Percentiles rank a stretch among this genome's conserved stretches.
Conservation (phyloP, 768 basidiomycete genomes). For the Crassisporium funariophilum region DNA sequence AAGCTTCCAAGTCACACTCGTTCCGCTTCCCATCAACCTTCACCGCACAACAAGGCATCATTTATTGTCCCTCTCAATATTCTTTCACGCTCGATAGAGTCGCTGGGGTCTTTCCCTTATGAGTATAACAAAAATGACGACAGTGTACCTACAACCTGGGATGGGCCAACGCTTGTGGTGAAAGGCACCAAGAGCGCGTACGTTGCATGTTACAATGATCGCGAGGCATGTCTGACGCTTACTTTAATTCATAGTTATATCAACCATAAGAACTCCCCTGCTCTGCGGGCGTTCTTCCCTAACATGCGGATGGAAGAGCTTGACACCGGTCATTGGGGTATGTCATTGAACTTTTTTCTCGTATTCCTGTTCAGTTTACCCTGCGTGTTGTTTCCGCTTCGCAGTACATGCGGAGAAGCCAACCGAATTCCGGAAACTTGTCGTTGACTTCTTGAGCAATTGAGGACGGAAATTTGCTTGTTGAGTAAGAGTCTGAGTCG, state of each 20-base stretch:
- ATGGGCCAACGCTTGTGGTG: slow-evolving; percentile 68
- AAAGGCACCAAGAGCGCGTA: slow-evolving; percentile 80
- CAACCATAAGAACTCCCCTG: slow-evolving; percentile 66
- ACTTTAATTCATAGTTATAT: slow-evolving; percentile 55
- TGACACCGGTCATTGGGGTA: slow-evolving; percentile 88
- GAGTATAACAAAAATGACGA: slow-evolving; percentile 19
- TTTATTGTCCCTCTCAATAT: slow-evolving; percentile 79
- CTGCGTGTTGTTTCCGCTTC: background rate
- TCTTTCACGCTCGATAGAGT: slow-evolving; percentile 57
- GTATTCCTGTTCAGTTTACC: background rate
- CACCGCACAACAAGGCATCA: slow-evolving; percentile 38
- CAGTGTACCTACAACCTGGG: slow-evolving; percentile 35
- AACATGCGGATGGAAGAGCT: slow-evolving; percentile 59
- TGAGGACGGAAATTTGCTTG: too few species aligned
- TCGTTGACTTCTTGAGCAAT: slow-evolving; percentile 30
- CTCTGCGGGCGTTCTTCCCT: slow-evolving; percentile 74
- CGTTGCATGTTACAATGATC: too few species aligned
- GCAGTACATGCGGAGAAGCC: slow-evolving; percentile 84
- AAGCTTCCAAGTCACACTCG: slow-evolving; percentile 35
- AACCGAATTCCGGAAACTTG: slow-evolving; percentile 53
- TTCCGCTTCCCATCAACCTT: slow-evolving; percentile 11
- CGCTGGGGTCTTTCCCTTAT: slow-evolving; percentile 83
- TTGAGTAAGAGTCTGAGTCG: too few species aligned
- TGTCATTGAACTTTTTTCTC: background rate
- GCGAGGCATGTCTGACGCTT: too few species aligned